Base-by-base conservation (phyloP, 257 asterid species). In the Solanum sitiens region DNA sequence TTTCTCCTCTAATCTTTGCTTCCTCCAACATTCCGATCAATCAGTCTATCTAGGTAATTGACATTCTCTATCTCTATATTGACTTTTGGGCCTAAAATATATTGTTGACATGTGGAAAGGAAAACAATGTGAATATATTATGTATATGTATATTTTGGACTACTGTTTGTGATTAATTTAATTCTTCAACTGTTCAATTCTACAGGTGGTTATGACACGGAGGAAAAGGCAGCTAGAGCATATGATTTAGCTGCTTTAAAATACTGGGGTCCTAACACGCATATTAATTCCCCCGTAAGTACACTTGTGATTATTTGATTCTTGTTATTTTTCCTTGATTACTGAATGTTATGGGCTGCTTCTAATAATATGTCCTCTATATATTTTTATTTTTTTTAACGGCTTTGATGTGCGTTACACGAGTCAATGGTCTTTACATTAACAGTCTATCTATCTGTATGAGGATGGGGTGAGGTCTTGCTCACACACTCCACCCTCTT, bases 161-260 rank as follows among this genome's bases (percentile, higher is more conserved):
- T 18, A 25, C 6, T 23, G 75, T 40, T 65, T 39, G 12, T 32
- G 37, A 63, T 50, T 15, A 71, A 86, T 72, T 35, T 86, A 50
- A 50, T 82, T 82, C 4, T 50, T 82, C 0, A 6, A 45, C 42
- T 27, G 30, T 16, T 53, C 61, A 79, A 80, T 50, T 20, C 16
- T 27, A 14, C 32, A 96, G 99, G 99, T 56, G 99, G 99, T 37
- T 96, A 96, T 92, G 99, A 96, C 75, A 93, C 93, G 85, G 99
- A 96, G 89, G 99, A 96, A 63, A 96, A 93, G 87, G 99, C 99
- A 86, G 99, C 99, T 14, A 88, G 94, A 72, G 98, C 99, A 84
- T 96, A 96, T 90, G 98, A 95, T 93, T 91, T 96, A 87, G 98
- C 98, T 86, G 98, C 98, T 61, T 89, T 96, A 89, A 96, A 96